These are phyloP conservation scores for Lactarius akahatsu DNA, from an alignment of 768 basidiomycete species.

Conservation along the genomic window DNA sequence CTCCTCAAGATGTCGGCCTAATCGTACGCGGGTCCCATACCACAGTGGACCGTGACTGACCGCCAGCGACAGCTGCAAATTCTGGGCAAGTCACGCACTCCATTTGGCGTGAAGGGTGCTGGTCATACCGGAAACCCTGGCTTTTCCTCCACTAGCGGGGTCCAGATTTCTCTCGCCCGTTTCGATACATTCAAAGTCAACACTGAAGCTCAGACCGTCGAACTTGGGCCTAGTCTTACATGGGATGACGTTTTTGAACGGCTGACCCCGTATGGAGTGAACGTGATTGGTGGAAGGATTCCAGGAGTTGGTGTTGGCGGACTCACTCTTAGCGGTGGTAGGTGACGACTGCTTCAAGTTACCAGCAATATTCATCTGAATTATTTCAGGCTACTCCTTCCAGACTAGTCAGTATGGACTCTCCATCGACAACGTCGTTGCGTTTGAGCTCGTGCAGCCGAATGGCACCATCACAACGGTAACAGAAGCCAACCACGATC, in stretches of 20 bases:
- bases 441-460: too few species aligned
- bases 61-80: background rate
- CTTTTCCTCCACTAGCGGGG: background rate
- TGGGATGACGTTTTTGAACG: background rate
- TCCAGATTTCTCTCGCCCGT: background rate
- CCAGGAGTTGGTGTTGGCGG: background rate
- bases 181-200: background rate
- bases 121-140: background rate
- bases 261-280: background rate
- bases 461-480: too few species aligned
- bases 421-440: background rate
- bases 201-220: background rate
- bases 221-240: background rate
- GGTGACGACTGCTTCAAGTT: background rate
- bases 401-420: background rate
- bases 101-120: background rate
- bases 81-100: background rate
- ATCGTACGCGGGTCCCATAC: background rate
- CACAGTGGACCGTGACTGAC: background rate
- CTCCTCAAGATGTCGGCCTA: background rate
- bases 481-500: too few species aligned
- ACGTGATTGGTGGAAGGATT: background rate
- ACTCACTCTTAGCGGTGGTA: background rate
- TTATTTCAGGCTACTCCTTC: background rate
- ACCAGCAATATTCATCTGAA: background rate